Base-by-base conservation (phyloP, 78 protist genomes). In the Dictyostelium brefeldianum region DNA sequence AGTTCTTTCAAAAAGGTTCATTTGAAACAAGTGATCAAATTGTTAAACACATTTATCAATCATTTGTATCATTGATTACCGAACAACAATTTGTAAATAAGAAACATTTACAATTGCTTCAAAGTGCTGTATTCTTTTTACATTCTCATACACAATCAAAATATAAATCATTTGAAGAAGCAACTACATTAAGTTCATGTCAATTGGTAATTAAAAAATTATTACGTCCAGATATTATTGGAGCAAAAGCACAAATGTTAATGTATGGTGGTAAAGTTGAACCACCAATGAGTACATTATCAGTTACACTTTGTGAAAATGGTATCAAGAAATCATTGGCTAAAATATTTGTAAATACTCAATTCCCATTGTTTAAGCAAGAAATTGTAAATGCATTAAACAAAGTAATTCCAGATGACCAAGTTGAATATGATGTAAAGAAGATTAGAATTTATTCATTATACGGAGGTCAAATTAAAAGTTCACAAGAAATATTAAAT, bases 391-490 rank as follows among this genome's bases (percentile, higher is more conserved):
- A 1, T 10, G 3, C 0, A 31, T 67, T 67, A 67, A 67, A 67
- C 31, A 67, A 67, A 67, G 14, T 36, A 0, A 20, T 48, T 5
- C 7, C 20, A 9, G 15, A 57, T 8, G 46, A 79, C 10, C 65
- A 80, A 29, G 47, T 22, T 46, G 70, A 62, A 29, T 41, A 20
- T 48, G 89, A 41, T 64, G 43, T 57, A 64, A 62, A 70, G 17
- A 64, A 81, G 48, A 46, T 81, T 29, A 46, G 48, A 14, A n/a
- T 81, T 18, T 81, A 81, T 27, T 65, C 62, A 47, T 25, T 46
- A 81, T 27, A n/a, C n/a, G 78, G 78, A 43, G 67, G 78, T 22
- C 73, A 64, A 48, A 81, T 81, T 65, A 59, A 48, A 25, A 43
- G 27, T 9, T 64, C 89, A 3, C 27, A 81, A 14, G 89, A 81